phyloP scores from a whole-genome alignment of 306 rosid genomes.

The Astragalus glycyphyllos region DNA sequence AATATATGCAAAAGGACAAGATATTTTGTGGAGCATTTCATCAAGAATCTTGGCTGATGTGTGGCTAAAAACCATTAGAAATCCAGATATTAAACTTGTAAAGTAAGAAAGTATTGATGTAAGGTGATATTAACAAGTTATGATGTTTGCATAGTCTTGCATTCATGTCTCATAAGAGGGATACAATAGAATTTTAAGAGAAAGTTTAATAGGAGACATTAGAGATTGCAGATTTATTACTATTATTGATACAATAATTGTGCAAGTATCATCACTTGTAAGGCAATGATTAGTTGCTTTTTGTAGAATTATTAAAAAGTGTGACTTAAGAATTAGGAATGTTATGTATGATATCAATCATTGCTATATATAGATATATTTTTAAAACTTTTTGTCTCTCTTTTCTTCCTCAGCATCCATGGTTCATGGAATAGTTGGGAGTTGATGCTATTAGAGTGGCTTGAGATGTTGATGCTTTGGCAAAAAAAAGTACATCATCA shows the following conservation, averaged over 20 bases:
- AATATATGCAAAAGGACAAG: constrained; percentile 52
- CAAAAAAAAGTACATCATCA: too few relatives aligned
- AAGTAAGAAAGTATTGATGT: not conserved
- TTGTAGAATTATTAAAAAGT: constrained; percentile 5
- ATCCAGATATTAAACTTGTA: constrained; percentile 73
- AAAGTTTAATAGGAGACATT: not conserved
- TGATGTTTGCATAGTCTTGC: not conserved
- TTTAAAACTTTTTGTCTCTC: not conserved
- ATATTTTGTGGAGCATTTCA: constrained; percentile 86
- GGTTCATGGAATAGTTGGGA: not conserved
- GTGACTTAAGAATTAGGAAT: not conserved
- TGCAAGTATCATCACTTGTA: not conserved
- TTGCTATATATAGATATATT: not conserved
- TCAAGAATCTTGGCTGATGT: constrained; percentile 79
- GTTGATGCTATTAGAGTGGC: not conserved
- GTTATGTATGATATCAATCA: not conserved
- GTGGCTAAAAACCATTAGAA: constrained; percentile 88
- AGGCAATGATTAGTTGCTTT: constrained; percentile 4
- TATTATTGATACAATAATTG: not conserved
- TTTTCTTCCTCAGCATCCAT: not conserved
- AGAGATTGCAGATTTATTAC: not conserved
- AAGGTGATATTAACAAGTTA: too few relatives aligned
- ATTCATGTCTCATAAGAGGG: constrained; percentile 5
- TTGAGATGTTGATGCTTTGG: too few relatives aligned
- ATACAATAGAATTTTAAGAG: not conserved